Evolutionary conservation across 257 asterid genomes (phyloP), one percentile per base, ranked within the genome.

Genomic region (Lantana camara): DNA sequence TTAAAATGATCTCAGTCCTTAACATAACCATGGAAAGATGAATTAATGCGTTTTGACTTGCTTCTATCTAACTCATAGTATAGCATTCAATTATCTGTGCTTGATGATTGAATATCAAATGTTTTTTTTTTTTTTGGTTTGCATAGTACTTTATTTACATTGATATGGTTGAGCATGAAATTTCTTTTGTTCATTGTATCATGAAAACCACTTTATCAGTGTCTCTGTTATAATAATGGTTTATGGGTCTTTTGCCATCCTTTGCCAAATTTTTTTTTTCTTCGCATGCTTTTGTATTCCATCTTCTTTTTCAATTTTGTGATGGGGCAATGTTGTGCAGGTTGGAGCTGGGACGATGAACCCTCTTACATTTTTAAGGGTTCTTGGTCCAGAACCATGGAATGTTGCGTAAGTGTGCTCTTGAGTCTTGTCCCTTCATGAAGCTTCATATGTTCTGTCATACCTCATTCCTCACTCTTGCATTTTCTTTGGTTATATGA

Each of bases 331-430:
- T 70, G 47, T 72, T 79, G 75, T 44, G 57, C 88, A 93, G 98
- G 98, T 93, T 70, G 98, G 98, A 75, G 98, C 98, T 63, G 98
- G 98, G 66, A 93, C 98, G 45, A 93, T 93, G 97, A 93, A 93
- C 77, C 98, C 98, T 53, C 95, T 83, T 55, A 93, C 98, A 29
- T 93, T 77, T 75, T 69, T 93, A 80, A 80, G 98, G 72, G 98
- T 93, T 60, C 94, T 93, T 50, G 98, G 98, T 35, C 98, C 97
- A 72, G 98, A 93, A 76, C 98, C 98, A 7, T 89, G 98, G 98
- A 93, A 85, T 82, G 95, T 90, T 58, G 98, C 96, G 98, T 93
- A 84, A 87, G 98, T 77, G 44, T 68, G 67, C 53, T 47, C 34
- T 65, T 65, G 52, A 46, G 49, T 47, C 34, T 65, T 65, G 52